These are phyloP conservation scores for Patellifolia procumbens DNA, from an alignment of 179 eudicot species.

Conservation along the genomic window DNA sequence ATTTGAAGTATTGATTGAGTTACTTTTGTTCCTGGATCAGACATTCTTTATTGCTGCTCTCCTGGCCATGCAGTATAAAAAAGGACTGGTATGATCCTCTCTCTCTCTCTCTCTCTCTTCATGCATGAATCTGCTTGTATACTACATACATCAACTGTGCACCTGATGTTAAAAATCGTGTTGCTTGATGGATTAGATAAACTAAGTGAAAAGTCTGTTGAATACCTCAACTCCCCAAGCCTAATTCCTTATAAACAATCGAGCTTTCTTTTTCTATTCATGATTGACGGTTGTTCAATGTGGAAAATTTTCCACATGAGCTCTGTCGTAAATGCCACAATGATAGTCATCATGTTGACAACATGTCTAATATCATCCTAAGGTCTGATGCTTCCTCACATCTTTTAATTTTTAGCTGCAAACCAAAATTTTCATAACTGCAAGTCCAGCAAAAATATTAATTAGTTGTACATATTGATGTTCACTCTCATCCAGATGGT, in stretches of 20 bases:
- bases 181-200: no score
- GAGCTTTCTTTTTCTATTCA: no score
- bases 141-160: no score
- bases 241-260: no score
- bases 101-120: constrained; percentile 4
- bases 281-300: no score
- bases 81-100: constrained; percentile 68
- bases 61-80: constrained; percentile 94
- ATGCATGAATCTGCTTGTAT: no score
- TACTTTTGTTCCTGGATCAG: constrained; percentile 39
- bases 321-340: background rate
- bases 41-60: constrained; percentile 98
- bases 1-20: constrained; percentile 15
- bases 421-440: background rate
- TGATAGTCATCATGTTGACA: background rate
- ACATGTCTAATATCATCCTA: background rate
- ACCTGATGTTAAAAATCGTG: no score
- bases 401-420: background rate
- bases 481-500: background rate
- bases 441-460: background rate
- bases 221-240: no score
- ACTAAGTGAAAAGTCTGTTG: no score
- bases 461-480: no score
- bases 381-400: constrained; percentile 2
- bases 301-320: background rate